phyloP scores from a whole-genome alignment of 2,329 filamentous ascomycete genomes.

The Aspergillus neotritici region DNA sequence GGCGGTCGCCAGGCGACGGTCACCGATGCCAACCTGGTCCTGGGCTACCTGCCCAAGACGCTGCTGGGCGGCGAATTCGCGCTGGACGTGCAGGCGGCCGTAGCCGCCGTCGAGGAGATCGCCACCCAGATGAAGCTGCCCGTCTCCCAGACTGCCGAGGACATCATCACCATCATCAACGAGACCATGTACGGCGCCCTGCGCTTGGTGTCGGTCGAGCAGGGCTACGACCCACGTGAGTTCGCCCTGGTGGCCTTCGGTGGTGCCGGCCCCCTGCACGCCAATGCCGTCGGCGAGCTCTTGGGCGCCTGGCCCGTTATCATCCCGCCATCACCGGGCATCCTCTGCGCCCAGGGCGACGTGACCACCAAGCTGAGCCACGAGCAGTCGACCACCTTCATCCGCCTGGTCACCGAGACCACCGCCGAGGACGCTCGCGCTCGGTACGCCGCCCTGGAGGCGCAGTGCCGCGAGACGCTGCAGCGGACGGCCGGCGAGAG shows the following conservation, averaged over 20 bases:
- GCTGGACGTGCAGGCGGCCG: slow-evolving; percentile 42
- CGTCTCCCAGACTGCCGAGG: slow-evolving; percentile 41
- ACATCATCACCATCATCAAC: slow-evolving; percentile 47
- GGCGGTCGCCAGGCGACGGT: slow-evolving; percentile 45
- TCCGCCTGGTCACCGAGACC: slow-evolving; percentile 37
- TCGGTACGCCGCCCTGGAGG: slow-evolving; percentile 33
- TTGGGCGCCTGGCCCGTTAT: slow-evolving; percentile 50
- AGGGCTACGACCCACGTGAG: slow-evolving; percentile 48
- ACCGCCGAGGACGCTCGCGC: slow-evolving; percentile 28
- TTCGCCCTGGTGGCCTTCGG: slow-evolving; percentile 50
- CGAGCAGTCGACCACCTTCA: slow-evolving; percentile 44
- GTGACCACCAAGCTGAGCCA: slow-evolving; percentile 47
- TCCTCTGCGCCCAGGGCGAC: slow-evolving; percentile 48
- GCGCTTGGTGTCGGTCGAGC: slow-evolving; percentile 48
- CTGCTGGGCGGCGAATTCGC: slow-evolving; percentile 44
- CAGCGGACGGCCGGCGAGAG: slow-evolving; percentile 25
- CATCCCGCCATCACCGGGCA: slow-evolving; percentile 47
- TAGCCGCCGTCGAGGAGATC: slow-evolving; percentile 38
- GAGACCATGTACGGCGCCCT: slow-evolving; percentile 50
- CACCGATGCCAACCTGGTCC: slow-evolving; percentile 45
- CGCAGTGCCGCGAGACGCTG: slow-evolving; percentile 36
- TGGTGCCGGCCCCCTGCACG: slow-evolving; percentile 49
- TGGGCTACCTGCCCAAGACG: slow-evolving; percentile 45
- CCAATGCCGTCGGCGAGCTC: slow-evolving; percentile 46
- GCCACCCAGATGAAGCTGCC: slow-evolving; percentile 45